Evolutionary conservation across 148 eudicot genomes (phyloP).

Genomic region (Chenopodium berlandieri): DNA sequence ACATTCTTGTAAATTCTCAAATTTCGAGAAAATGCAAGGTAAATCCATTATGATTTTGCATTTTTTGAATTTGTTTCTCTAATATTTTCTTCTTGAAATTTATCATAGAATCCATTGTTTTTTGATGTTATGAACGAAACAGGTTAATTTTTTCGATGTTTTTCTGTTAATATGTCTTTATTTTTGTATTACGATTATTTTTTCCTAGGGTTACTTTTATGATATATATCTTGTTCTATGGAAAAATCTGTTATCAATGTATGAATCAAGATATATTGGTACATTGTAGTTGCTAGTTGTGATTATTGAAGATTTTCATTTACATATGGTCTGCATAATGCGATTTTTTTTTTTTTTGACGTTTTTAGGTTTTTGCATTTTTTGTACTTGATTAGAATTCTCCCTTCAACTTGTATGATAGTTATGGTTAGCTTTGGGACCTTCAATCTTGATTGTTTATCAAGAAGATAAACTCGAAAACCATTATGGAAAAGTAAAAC

Average conservation of each 20-base stretch:
- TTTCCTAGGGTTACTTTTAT: neutral
- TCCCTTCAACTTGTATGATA: no score
- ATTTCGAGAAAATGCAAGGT: conserved; percentile 15
- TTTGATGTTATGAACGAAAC: neutral
- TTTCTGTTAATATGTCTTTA: neutral
- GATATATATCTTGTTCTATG: neutral
- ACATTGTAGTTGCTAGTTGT: no score
- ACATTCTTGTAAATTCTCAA: neutral
- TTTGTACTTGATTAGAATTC: no score
- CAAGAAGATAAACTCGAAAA: no score
- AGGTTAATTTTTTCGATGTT: neutral
- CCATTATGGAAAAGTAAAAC: neutral
- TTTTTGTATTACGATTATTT: neutral
- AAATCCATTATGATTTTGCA: neutral
- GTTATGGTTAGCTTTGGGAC: no score
- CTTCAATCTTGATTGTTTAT: no score
- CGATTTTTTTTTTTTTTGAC: no score
- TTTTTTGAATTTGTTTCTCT: neutral
- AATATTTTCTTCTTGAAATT: neutral
- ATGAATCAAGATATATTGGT: no score
- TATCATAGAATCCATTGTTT: neutral
- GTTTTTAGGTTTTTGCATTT: no score
- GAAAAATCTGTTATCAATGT: no score
- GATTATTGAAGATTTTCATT: no score
- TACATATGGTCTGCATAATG: no score